Evolutionary conservation across 371 early-diverging fungal species (phyloP).

Genomic region (Syncephalis plumigaleata): DNA sequence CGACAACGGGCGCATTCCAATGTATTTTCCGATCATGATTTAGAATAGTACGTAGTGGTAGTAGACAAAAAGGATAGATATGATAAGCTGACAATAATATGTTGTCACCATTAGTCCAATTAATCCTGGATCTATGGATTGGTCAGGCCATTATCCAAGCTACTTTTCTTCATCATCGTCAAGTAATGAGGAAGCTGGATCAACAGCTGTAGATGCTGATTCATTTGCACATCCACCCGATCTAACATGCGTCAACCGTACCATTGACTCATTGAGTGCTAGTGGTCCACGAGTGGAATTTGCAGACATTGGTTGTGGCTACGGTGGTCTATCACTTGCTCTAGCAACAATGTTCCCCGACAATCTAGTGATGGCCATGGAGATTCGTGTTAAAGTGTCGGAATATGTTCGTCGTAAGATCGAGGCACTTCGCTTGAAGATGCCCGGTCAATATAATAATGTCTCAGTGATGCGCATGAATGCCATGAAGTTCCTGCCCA

Average conservation of each 20-base stretch:
- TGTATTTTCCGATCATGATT: slow-evolving; percentile 88
- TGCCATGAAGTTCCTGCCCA: slow-evolving; percentile 97
- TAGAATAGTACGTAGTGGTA: slow-evolving; percentile 57
- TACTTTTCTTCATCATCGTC: slow-evolving; percentile 26
- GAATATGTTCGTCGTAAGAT: slow-evolving; percentile 88
- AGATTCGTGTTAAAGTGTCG: slow-evolving; percentile 94
- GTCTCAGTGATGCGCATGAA: slow-evolving; percentile 94
- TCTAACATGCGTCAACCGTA: not conserved
- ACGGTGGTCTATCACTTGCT: slow-evolving; percentile 88
- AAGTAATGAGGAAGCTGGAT: too few relatives aligned
- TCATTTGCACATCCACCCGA: slow-evolving; percentile 5
- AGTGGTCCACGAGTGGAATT: slow-evolving; percentile 55
- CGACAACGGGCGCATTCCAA: slow-evolving; percentile 98
- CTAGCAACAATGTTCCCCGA: slow-evolving; percentile 83
- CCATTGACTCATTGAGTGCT: not conserved
- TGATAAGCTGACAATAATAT: not conserved
- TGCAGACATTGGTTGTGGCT: slow-evolving; percentile 99
- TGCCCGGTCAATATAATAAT: slow-evolving; percentile 80
- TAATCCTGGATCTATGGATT: slow-evolving; percentile 71
- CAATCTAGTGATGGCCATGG: slow-evolving; percentile 92
- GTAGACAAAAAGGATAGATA: not conserved
- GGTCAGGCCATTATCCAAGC: slow-evolving; percentile 74
- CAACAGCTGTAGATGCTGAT: slow-evolving; percentile 20
- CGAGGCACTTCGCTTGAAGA: slow-evolving; percentile 65
- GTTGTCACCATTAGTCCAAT: slow-evolving; percentile 40